These are phyloP conservation scores for Metschnikowia similis DNA, from an alignment of 805 yeast genomes.

Conservation along the genomic window DNA sequence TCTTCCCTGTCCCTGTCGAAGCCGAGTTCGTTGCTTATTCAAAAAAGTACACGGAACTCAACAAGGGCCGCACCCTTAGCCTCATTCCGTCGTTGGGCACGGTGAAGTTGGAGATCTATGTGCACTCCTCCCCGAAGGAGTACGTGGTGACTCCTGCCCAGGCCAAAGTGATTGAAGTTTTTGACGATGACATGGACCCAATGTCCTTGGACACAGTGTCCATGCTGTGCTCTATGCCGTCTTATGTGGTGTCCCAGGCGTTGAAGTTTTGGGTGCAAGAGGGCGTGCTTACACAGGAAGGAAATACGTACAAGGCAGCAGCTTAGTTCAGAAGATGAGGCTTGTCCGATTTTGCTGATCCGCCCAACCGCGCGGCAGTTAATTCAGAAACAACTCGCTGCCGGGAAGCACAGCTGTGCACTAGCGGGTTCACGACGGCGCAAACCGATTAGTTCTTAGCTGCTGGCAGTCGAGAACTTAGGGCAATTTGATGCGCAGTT, in stretches of 20 bases:
- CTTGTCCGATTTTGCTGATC: too few relatives aligned
- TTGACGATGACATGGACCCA: slow-evolving; percentile 33
- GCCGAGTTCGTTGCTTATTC: slow-evolving; percentile 42
- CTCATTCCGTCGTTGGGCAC: slow-evolving; percentile 58
- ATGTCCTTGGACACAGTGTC: slow-evolving; percentile 23
- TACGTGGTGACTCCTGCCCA: slow-evolving; percentile 63
- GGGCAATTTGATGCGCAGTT: too few relatives aligned
- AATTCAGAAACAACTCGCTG: too few relatives aligned
- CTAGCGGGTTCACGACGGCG: too few relatives aligned
- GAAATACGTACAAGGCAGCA: background rate
- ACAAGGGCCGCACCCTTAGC: slow-evolving; percentile 56
- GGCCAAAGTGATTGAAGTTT: slow-evolving; percentile 58
- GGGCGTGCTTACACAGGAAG: slow-evolving; percentile 39
- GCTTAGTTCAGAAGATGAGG: background rate
- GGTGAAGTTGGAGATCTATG: slow-evolving; percentile 54
- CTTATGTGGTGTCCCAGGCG: slow-evolving; percentile 22
- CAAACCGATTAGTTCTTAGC: background rate
- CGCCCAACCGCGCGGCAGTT: too few relatives aligned
- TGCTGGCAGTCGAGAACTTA: background rate
- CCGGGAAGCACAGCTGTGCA: too few relatives aligned
- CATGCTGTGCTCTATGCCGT: slow-evolving; percentile 20
- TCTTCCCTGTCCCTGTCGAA: slow-evolving; percentile 52
- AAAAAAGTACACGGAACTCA: slow-evolving; percentile 36
- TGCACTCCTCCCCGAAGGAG: slow-evolving; percentile 13
- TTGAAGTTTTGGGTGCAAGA: slow-evolving; percentile 61